phyloP scores from a whole-genome alignment of 257 asterid genomes.

The Solanum sitiens region DNA sequence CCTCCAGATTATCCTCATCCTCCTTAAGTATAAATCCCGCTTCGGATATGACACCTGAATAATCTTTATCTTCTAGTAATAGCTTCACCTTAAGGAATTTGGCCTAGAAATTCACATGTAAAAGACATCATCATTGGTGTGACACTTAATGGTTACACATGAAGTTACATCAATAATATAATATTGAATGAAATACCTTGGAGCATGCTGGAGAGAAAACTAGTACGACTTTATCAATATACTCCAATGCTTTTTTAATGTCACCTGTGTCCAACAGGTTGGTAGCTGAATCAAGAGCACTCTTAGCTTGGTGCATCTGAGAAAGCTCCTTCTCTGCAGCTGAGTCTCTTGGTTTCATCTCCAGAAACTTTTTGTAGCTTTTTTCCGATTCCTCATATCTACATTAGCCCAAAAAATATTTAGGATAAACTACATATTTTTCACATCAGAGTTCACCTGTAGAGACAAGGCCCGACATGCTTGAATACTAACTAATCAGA shows the following conservation, averaged over 20 bases:
- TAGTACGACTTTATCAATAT: slow-evolving; percentile 70
- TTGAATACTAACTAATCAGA: not conserved
- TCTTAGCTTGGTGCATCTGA: slow-evolving; percentile 65
- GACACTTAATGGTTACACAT: not conserved
- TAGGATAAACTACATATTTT: slow-evolving; percentile 13
- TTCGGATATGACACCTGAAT: slow-evolving; percentile 74
- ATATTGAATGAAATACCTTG: slow-evolving; percentile 34
- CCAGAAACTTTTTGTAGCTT: slow-evolving; percentile 68
- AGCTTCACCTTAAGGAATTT: slow-evolving; percentile 68
- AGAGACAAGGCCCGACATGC: not conserved
- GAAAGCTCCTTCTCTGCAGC: slow-evolving; percentile 88
- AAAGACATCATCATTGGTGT: not conserved
- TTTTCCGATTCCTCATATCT: slow-evolving; percentile 81
- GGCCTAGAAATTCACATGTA: slow-evolving; percentile 40
- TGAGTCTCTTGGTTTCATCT: slow-evolving; percentile 61
- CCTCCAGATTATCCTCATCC: slow-evolving; percentile 73
- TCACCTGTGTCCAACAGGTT: slow-evolving; percentile 59
- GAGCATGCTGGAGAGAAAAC: slow-evolving; percentile 91
- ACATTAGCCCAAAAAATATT: slow-evolving; percentile 39
- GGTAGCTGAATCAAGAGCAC: slow-evolving; percentile 60
- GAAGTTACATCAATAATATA: not conserved
- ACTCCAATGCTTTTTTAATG: slow-evolving; percentile 56
- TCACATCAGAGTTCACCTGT: slow-evolving; percentile 9
- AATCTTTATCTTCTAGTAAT: slow-evolving; percentile 54
- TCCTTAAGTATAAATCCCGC: slow-evolving; percentile 84